phyloP scores from a whole-genome alignment of 2,329 filamentous ascomycete species.

The Didymellaceae sp. region DNA sequence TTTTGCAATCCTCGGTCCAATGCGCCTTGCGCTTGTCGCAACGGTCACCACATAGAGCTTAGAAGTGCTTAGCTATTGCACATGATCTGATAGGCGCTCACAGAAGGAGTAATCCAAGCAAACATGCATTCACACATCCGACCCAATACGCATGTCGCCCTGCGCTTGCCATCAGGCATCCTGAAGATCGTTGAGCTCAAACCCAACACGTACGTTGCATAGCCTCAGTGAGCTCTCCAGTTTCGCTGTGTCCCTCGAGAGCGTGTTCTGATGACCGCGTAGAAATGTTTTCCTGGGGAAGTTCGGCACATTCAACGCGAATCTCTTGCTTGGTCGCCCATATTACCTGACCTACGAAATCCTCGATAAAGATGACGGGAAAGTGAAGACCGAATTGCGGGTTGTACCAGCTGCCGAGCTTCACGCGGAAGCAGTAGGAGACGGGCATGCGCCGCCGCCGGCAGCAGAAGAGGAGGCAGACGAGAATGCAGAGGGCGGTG shows the following conservation, averaged over 20 bases:
- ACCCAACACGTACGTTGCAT: constrained; percentile 68
- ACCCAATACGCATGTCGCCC: constrained; percentile 59
- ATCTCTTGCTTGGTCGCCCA: constrained; percentile 87
- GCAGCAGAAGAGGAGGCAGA: constrained; percentile 49
- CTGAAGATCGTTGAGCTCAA: constrained; percentile 64
- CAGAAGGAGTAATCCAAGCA: constrained; percentile 12
- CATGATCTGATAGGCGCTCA: constrained; percentile 17
- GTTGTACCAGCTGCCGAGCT: constrained; percentile 82
- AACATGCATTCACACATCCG: constrained; percentile 57
- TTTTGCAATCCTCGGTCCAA: background rate
- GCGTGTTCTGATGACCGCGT: constrained; percentile 6
- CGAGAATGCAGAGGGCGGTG: constrained; percentile 42
- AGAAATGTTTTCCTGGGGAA: constrained; percentile 90
- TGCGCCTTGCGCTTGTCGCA: constrained; percentile 12
- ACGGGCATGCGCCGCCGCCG: constrained; percentile 50
- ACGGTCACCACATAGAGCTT: constrained; percentile 7
- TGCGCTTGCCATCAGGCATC: constrained; percentile 65
- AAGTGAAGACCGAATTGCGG: constrained; percentile 72
- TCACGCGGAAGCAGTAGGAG: constrained; percentile 75
- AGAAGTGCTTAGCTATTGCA: constrained; percentile 11
- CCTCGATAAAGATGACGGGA: constrained; percentile 69
- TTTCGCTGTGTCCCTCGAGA: background rate
- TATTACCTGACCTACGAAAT: constrained; percentile 93
- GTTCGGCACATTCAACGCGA: constrained; percentile 88
- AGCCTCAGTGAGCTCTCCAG: constrained; percentile 42